Conservation (phyloP, 306 rosid species). For the Dryas octopetala region DNA sequence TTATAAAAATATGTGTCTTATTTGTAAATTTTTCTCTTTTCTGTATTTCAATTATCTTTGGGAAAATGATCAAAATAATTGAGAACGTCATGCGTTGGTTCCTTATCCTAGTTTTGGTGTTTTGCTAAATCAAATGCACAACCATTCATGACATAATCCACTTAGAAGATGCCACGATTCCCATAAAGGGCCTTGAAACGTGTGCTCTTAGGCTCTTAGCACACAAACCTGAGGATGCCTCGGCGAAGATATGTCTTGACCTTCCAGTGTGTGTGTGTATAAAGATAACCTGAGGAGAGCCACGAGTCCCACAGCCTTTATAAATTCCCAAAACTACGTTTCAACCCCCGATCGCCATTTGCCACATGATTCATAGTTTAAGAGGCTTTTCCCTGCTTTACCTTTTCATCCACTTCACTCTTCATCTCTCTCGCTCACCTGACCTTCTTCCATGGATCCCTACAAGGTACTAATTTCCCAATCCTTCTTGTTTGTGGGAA, state of each 20-base stretch:
- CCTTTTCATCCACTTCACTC: too few species aligned
- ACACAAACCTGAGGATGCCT: too few species aligned
- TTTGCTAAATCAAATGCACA: slow-evolving; percentile 8
- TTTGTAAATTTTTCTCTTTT: too few species aligned
- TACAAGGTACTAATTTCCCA: slow-evolving; percentile 51
- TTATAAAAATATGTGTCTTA: too few species aligned
- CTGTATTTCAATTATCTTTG: background rate
- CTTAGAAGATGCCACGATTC: slow-evolving; percentile 17
- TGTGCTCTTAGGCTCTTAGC: slow-evolving; percentile 12
- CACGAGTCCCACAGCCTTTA: background rate
- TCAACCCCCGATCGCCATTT: slow-evolving; percentile 16
- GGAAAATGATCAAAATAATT: slow-evolving; percentile 4
- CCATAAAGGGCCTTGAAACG: slow-evolving; percentile 14
- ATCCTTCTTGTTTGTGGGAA: background rate
- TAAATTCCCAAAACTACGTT: background rate
- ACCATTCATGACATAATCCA: slow-evolving; percentile 29
- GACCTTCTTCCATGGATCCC: slow-evolving; percentile 62
- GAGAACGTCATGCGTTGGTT: slow-evolving; percentile 34
- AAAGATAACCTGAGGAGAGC: background rate
- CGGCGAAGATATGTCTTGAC: background rate
- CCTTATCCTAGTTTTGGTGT: slow-evolving; percentile 54
- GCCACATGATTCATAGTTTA: background rate
- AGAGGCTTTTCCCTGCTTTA: background rate
- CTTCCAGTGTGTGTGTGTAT: background rate
- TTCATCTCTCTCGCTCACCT: background rate